phyloP scores from a whole-genome alignment of 2,329 filamentous ascomycete genomes.

The Phialophora tarda region DNA sequence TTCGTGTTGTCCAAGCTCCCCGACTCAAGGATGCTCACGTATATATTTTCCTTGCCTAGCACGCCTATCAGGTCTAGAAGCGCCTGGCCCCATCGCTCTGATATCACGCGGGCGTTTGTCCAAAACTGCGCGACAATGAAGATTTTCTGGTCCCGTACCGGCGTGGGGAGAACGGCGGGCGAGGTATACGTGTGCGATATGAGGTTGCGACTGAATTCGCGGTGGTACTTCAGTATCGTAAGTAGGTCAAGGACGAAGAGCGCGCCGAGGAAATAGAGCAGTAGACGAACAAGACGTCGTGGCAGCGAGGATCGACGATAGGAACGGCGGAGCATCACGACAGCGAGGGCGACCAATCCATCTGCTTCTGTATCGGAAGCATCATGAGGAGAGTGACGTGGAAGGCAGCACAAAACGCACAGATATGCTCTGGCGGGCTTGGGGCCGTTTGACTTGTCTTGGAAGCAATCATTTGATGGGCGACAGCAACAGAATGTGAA shows the following conservation, averaged over 20 bases:
- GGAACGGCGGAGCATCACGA: conserved; percentile 32
- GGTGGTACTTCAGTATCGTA: conserved; percentile 36
- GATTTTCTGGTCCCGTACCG: conserved; percentile 48
- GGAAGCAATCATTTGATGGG: conserved; percentile 1
- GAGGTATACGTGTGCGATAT: conserved; percentile 33
- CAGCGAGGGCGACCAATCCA: conserved; percentile 14
- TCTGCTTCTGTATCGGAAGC: conserved; percentile 17
- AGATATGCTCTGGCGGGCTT: neutral
- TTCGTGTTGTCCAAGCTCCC: conserved; percentile 74
- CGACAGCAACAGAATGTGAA: neutral
- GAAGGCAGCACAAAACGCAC: neutral
- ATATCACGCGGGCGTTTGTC: conserved; percentile 67
- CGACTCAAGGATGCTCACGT: conserved; percentile 70
- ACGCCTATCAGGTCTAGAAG: conserved; percentile 62
- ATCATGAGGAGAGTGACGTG: conserved; percentile 3
- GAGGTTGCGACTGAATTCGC: conserved; percentile 36
- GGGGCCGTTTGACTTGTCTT: conserved; percentile 18
- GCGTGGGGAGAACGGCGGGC: conserved; percentile 32
- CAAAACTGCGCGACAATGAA: conserved; percentile 74
- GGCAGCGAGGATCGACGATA: conserved; percentile 32
- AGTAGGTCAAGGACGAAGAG: conserved; percentile 37
- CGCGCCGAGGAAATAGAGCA: conserved; percentile 24
- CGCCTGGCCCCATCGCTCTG: conserved; percentile 66
- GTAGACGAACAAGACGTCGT: conserved; percentile 26
- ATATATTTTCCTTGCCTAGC: conserved; percentile 69